A percentile compares a stretch with the other conserved stretches of the same genome.
Evolutionary conservation across 75 land plant species (phyloP).

Genomic region (Sequoia sempervirens): DNA sequence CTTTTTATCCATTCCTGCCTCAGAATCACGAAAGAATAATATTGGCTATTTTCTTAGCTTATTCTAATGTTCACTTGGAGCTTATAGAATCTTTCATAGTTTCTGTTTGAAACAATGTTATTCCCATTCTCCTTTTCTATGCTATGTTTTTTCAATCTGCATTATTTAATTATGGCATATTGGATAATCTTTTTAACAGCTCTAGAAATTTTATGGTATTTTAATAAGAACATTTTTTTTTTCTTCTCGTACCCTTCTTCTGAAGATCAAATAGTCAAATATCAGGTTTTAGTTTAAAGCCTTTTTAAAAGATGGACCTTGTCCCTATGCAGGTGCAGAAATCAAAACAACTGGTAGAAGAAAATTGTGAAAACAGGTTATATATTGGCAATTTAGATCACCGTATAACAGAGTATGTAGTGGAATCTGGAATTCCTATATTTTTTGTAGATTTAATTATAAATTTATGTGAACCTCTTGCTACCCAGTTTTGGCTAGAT

Average conservation of each 20-base stretch:
- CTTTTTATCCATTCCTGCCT: too few relatives aligned
- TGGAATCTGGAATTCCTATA: background rate
- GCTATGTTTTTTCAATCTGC: background rate
- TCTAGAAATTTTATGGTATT: background rate
- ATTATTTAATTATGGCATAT: background rate
- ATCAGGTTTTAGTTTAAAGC: background rate
- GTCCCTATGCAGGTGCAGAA: slow-evolving; percentile 19
- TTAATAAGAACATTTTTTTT: background rate
- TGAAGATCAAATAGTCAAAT: background rate
- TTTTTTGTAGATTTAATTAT: background rate
- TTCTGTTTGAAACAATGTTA: too few relatives aligned
- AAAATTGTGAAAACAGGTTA: slow-evolving; percentile 43
- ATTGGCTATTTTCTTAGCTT: too few relatives aligned
- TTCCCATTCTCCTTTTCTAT: too few relatives aligned
- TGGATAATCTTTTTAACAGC: background rate
- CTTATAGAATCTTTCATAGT: too few relatives aligned
- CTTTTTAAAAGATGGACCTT: background rate
- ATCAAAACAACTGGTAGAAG: slow-evolving; percentile 20
- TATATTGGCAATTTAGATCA: slow-evolving; percentile 69
- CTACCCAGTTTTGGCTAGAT: background rate
- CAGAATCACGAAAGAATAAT: too few relatives aligned
- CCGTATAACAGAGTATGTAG: slow-evolving; percentile 64
- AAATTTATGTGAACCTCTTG: background rate
- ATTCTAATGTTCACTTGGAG: too few relatives aligned
- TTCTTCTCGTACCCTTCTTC: background rate